phyloP scores from a whole-genome alignment of 352 stramenopile genomes.

The Phytopythium montanum region DNA sequence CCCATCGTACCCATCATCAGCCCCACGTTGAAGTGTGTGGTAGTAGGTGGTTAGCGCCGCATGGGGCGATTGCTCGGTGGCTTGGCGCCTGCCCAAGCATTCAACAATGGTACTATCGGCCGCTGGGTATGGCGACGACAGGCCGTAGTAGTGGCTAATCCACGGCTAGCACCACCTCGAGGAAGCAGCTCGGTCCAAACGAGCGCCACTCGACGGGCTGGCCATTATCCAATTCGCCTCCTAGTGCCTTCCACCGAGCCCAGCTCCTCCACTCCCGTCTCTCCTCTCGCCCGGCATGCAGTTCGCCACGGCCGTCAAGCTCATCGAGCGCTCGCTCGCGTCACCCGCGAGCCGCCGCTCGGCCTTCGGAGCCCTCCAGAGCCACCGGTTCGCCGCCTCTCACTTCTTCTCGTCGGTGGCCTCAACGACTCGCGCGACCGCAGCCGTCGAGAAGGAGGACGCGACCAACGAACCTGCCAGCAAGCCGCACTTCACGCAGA shows the following conservation, averaged over 20 bases:
- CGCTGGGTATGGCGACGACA: background rate
- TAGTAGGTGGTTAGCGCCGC: background rate
- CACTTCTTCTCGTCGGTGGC: constrained; percentile 12
- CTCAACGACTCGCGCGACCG: background rate
- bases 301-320: constrained; percentile 6
- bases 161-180: too few relatives aligned
- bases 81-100: background rate
- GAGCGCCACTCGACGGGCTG: background rate
- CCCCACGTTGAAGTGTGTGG: background rate
- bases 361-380: constrained; percentile 6
- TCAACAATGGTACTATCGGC: background rate
- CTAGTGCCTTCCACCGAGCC: background rate
- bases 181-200: too few relatives aligned
- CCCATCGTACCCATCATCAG: background rate
- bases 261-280: background rate
- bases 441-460: constrained; percentile 7
- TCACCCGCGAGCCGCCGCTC: constrained; percentile 5
- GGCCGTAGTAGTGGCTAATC: background rate
- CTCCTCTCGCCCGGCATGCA: background rate
- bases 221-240: background rate
- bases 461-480: constrained; percentile 6
- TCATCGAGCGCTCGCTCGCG: constrained; percentile 13
- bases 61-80: too few relatives aligned
- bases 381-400: constrained; percentile 7
- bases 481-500: constrained; percentile 10